These are phyloP conservation scores for Populus hybrid DNA, from an alignment of 441 rosid genomes.

Conservation along the genomic window DNA sequence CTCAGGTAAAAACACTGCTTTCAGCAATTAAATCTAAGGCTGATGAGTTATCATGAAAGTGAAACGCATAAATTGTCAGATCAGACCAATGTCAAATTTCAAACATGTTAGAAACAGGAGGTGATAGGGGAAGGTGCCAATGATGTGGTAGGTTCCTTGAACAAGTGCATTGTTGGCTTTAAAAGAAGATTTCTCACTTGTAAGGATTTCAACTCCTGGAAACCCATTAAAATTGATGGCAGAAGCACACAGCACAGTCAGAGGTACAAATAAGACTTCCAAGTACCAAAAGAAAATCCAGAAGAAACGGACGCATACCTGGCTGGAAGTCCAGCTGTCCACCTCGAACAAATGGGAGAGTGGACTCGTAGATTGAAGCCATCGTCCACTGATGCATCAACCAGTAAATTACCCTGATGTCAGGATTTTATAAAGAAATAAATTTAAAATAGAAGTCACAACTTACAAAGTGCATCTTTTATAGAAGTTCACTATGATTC, in stretches of 20 bases:
- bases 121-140: neutral
- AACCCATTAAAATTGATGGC: neutral
- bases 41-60: neutral
- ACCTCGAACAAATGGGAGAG: slow-evolving; percentile 62
- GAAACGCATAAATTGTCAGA: neutral
- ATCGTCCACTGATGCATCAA: slow-evolving; percentile 94
- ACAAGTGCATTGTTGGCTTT: neutral
- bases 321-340: slow-evolving; percentile 81
- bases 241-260: neutral
- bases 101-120: neutral
- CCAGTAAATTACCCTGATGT: slow-evolving; percentile 85
- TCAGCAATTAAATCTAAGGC: neutral
- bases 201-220: neutral
- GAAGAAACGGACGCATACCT: slow-evolving; percentile 37
- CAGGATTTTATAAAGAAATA: slow-evolving; percentile 58
- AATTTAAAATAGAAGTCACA: slow-evolving; percentile 36
- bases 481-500: neutral
- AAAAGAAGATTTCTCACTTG: neutral
- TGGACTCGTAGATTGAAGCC: slow-evolving; percentile 66
- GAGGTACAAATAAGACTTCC: neutral
- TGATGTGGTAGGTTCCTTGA: no score
- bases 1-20: neutral
- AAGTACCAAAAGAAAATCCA: neutral
- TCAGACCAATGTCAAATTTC: neutral
- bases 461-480: slow-evolving; percentile 11